Evolutionary conservation across 768 basidiomycete species (phyloP).

Genomic region (Russula abietina): DNA sequence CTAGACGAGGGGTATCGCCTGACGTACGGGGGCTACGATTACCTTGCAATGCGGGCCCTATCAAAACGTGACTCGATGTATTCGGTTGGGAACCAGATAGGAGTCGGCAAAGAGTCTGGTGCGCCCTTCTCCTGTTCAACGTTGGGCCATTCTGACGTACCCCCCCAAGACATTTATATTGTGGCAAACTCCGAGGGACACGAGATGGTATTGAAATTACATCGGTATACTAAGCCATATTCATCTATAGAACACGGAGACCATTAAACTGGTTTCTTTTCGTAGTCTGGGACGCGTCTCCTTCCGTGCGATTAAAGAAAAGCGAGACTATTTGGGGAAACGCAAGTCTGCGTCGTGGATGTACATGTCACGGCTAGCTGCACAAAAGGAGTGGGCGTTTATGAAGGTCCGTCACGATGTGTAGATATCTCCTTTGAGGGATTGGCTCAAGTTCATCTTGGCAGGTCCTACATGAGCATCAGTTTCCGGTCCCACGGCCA

Average conservation of each 20-base stretch:
- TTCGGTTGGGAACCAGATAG: conserved; percentile 95
- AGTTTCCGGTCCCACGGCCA: conserved; percentile 88
- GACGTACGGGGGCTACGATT: conserved; percentile 99
- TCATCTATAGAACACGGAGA: not conserved
- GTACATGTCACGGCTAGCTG: conserved; percentile 96
- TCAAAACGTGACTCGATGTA: conserved; percentile 84
- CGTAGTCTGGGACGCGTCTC: conserved; percentile 91
- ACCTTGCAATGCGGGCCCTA: conserved; percentile 86
- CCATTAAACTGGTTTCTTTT: not conserved
- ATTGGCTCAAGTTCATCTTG: not conserved
- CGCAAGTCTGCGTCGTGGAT: conserved; percentile 97
- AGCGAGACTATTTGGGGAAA: conserved; percentile 93
- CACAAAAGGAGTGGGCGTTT: conserved; percentile 97
- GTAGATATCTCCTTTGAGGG: not conserved
- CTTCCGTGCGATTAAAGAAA: conserved; percentile 93
- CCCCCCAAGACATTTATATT: conserved; percentile 69
- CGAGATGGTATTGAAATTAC: conserved; percentile 88
- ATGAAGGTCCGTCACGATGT: conserved; percentile 68
- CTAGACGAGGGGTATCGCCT: conserved; percentile 94
- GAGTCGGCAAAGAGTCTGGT: conserved; percentile 98
- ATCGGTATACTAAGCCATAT: conserved; percentile 59
- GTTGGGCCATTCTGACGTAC: not conserved
- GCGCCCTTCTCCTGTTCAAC: conserved; percentile 24
- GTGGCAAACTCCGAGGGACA: conserved; percentile 81
- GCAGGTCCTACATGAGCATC: conserved; percentile 86